Conservation (phyloP, 1,284 basidiomycete genomes). For the Phaffia rhodozyma region DNA sequence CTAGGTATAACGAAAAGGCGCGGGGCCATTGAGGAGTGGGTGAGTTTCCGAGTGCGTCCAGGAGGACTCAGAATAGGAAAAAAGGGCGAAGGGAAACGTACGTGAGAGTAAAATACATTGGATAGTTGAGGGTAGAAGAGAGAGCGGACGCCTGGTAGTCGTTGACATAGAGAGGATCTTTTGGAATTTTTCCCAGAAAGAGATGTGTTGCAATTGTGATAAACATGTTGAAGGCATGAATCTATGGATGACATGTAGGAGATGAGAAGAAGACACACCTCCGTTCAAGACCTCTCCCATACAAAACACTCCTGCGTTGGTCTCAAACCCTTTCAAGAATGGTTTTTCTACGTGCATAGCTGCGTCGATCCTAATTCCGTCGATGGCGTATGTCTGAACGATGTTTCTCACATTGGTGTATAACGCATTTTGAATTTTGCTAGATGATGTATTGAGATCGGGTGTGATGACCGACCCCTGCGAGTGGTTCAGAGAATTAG, state of each 20-base stretch:
- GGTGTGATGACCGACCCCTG: background rate
- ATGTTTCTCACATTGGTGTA: conserved; percentile 1
- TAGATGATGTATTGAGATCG: conserved; percentile 8
- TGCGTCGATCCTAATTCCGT: conserved; percentile 12
- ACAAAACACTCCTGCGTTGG: conserved; percentile 25
- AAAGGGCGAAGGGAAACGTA: background rate
- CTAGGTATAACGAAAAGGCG: conserved; percentile 17
- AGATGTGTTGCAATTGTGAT: background rate
- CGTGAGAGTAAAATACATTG: conserved; percentile 38
- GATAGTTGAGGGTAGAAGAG: conserved; percentile 46
- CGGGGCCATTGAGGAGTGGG: background rate
- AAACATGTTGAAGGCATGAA: background rate
- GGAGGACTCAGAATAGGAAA: background rate
- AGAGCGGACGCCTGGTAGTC: conserved; percentile 36
- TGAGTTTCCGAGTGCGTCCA: background rate
- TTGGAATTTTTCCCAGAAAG: background rate
- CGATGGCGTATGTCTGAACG: conserved; percentile 10
- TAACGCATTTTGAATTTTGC: background rate
- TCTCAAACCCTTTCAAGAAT: conserved; percentile 8
- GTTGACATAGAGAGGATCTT: background rate
- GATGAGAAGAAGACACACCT: conserved; percentile 18
- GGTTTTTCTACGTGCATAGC: conserved; percentile 10
- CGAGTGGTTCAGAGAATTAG: background rate
- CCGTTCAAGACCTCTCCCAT: conserved; percentile 40
- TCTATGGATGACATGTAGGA: background rate